Evolutionary conservation across 306 rosid genomes (phyloP).

Genomic region (Medicago arabica): DNA sequence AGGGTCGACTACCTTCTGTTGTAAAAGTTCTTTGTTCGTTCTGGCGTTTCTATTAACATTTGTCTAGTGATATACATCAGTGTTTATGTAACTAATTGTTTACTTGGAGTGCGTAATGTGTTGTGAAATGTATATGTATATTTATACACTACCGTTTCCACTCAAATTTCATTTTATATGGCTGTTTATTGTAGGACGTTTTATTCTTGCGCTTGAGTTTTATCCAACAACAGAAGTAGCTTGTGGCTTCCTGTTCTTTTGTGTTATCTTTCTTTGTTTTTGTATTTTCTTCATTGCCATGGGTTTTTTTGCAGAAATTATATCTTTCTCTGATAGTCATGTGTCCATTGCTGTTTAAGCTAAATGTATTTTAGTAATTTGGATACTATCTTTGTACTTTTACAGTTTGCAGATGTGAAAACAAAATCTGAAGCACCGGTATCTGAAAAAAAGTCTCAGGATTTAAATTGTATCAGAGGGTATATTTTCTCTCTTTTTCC

Average conservation of each 20-base stretch:
- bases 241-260: constrained; percentile 17
- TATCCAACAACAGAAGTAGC: constrained; percentile 26
- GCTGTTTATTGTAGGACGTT: constrained; percentile 21
- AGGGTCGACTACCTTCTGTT: constrained; percentile 19
- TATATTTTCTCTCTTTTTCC: constrained; percentile 39
- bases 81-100: constrained; percentile 28
- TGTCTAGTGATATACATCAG: constrained; percentile 18
- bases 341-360: constrained; percentile 40
- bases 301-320: constrained; percentile 29
- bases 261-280: constrained; percentile 13
- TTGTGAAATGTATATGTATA: constrained; percentile 3
- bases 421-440: constrained; percentile 49
- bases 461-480: constrained; percentile 50
- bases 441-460: constrained; percentile 44
- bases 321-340: constrained; percentile 27
- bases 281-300: constrained; percentile 10
- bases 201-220: constrained; percentile 29
- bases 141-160: background rate
- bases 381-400: constrained; percentile 19
- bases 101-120: constrained; percentile 24
- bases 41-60: background rate
- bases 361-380: constrained; percentile 5
- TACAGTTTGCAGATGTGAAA: constrained; percentile 56
- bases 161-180: background rate
- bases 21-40: constrained; percentile 19